Base-by-base conservation (phyloP, 202 grass and related monocot genomes). In the Schoenoplectus tabernaemontani region DNA sequence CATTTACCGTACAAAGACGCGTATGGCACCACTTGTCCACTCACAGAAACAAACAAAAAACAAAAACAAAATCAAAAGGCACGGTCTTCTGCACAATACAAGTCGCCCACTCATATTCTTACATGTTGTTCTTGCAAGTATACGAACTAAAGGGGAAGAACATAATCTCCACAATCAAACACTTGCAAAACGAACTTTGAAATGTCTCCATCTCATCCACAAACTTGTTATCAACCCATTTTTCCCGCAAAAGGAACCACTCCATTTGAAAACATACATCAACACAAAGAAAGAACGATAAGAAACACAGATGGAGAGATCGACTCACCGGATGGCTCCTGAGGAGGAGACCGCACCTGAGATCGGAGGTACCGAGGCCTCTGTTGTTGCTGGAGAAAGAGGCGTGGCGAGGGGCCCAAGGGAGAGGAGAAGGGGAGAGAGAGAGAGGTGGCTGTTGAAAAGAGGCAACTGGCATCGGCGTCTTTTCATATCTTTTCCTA, bases 401-500 rank as follows among this genome's bases (percentile, higher is more conserved):
- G 7, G 17, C 48, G 4, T 44, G 77, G 77, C 38, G 57, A 79
- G 77, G 57, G 56, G 77, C 57, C 63, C 77, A 44, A 62, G 57
- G 57, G 36, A 23, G 56, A 9, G 17, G 59, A 50, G 20, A 12
- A 60, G 15, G 41, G 7, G 36, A 20, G 74, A 36, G 75, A 24
- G 54, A 42, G 8, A 7, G 68, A 32, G 68, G 57, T 32, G 22
- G 37, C 38, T 64, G 20, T 15, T 64, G 39, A 22, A 60, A 59
- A 59, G 54, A 78, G 9, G 33, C 53, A 42, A 78, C 53, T 78
- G 75, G 43, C 77, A 63, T 11, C 12, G 77, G n/a, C 15, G 77
- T 79, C 77, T 64, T 79, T 79, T 79, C 77, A 79, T 64, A 64
- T 79, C 77, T 64, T 64, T 79, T 79, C 77, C 37, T 38, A 48